Conservation (phyloP, 768 basidiomycete species). For the Kwoniella botswanensis region DNA sequence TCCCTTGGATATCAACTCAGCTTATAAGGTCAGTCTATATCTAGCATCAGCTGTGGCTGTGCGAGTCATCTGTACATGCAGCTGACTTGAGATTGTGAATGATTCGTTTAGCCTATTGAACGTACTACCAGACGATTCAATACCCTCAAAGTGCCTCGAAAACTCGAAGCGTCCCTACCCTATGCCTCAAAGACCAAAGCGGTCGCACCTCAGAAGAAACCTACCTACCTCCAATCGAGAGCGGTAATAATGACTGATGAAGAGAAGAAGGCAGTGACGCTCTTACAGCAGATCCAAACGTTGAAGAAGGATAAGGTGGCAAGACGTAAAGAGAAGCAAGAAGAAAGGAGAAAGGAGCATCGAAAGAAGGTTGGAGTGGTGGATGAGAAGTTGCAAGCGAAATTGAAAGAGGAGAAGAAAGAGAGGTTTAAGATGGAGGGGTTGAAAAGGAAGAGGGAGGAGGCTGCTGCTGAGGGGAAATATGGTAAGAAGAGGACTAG, state of each 20-base stretch:
- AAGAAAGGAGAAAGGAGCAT: conserved; percentile 71
- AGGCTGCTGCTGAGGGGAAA: conserved; percentile 40
- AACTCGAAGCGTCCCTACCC: conserved; percentile 86
- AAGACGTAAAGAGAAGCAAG: conserved; percentile 82
- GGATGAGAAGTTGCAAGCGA: conserved; percentile 52
- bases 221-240: conserved; percentile 91
- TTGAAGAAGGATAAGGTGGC: conserved; percentile 84
- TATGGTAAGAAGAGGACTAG: conserved; percentile 24
- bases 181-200: conserved; percentile 90
- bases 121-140: conserved; percentile 86
- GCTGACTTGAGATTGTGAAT: not conserved
- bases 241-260: conserved; percentile 95
- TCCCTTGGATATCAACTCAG: conserved; percentile 79
- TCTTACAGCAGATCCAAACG: conserved; percentile 92
- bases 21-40: conserved; percentile 68
- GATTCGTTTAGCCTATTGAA: conserved; percentile 64
- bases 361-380: conserved; percentile 74
- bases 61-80: no score
- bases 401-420: conserved; percentile 56
- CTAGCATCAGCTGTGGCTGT: not conserved
- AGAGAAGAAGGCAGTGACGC: conserved; percentile 86
- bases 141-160: conserved; percentile 81
- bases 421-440: conserved; percentile 53
- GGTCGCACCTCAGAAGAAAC: conserved; percentile 71
- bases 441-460: conserved; percentile 53